A percentile compares a stretch with the other conserved stretches of the same genome.
phyloP scores from a whole-genome alignment of 805 yeast species.

The Saccharomycopsis amapae region DNA sequence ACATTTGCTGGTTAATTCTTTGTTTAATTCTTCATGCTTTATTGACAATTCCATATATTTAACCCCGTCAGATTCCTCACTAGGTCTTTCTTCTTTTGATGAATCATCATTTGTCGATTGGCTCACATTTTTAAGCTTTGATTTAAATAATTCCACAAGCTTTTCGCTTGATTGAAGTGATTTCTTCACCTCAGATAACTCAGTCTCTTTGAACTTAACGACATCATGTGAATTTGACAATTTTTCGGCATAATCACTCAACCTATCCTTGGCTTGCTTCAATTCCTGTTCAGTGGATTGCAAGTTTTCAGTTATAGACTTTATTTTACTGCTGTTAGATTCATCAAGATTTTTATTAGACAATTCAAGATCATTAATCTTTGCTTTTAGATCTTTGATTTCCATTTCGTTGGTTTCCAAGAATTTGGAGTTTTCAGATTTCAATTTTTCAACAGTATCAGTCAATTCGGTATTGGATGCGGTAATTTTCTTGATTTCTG shows the following conservation, averaged over 20 bases:
- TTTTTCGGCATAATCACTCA: too few species aligned
- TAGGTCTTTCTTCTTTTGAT: background rate
- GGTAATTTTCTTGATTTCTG: background rate
- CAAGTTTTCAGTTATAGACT: background rate
- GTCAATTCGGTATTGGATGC: background rate
- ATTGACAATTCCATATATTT: conserved; percentile 5
- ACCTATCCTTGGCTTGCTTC: background rate
- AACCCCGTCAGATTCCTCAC: background rate
- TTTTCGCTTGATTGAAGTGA: conserved; percentile 9
- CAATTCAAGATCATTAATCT: background rate
- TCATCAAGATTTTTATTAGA: background rate
- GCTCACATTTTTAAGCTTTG: conserved; percentile 1
- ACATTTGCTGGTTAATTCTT: background rate
- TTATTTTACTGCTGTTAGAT: background rate
- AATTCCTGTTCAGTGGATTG: background rate
- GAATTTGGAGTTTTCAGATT: background rate
- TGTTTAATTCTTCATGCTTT: conserved; percentile 1
- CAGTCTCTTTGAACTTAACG: background rate
- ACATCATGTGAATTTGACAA: background rate
- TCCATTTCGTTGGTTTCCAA: background rate
- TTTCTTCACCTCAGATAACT: background rate
- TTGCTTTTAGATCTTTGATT: background rate
- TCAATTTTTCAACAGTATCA: background rate
- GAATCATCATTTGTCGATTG: background rate
- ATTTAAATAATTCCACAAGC: conserved; percentile 12